A percentile compares a stretch with the other conserved stretches of the same genome.
These are phyloP conservation scores for Parasitella parasitica DNA, from an alignment of 371 early-diverging fungal species.

Conservation along the genomic window DNA sequence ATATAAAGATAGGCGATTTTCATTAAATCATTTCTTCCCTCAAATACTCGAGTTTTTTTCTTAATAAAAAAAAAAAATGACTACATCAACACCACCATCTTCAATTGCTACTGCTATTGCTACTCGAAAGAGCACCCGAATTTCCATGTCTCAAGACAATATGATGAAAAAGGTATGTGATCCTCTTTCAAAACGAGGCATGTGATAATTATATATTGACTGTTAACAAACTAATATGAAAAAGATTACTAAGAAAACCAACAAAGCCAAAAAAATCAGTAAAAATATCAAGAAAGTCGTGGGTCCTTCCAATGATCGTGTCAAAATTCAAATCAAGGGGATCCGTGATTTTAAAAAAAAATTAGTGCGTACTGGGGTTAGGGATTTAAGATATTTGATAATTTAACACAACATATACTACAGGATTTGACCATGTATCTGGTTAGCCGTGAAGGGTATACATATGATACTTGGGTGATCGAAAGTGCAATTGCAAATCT, in stretches of 20 bases:
- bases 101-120: neutral
- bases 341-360: slow-evolving; percentile 6
- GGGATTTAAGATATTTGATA: too few relatives aligned
- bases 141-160: neutral
- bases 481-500: slow-evolving; percentile 1
- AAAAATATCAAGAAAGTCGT: neutral
- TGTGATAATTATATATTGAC: neutral
- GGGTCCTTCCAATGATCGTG: neutral
- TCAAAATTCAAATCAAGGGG: neutral
- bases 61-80: neutral
- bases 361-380: neutral
- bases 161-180: neutral
- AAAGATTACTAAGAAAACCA: neutral
- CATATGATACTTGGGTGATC: slow-evolving; percentile 3
- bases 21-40: neutral
- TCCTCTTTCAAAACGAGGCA: neutral
- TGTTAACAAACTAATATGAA: neutral
- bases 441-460: slow-evolving; percentile 7
- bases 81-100: neutral
- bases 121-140: neutral
- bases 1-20: neutral
- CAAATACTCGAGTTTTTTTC: neutral
- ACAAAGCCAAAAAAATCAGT: neutral
- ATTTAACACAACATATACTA: too few relatives aligned
- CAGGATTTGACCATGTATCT: slow-evolving; percentile 11